phyloP scores from a whole-genome alignment of 768 basidiomycete genomes.

The Clavulina sp. region DNA sequence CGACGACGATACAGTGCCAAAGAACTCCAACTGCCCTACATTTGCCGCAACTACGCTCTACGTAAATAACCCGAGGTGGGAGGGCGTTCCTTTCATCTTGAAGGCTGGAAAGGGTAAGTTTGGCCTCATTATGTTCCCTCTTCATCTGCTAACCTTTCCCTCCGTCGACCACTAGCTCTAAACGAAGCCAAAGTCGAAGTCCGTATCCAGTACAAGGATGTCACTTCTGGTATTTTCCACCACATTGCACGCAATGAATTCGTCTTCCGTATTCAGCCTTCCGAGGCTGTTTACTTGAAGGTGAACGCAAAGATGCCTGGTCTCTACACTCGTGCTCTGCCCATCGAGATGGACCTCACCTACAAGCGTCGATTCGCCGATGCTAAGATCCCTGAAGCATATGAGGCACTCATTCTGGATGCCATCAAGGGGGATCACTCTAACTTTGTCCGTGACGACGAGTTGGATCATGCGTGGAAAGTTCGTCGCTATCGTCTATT shows the following conservation, averaged over 20 bases:
- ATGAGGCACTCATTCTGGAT: slow-evolving; percentile 89
- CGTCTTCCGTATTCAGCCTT: slow-evolving; percentile 92
- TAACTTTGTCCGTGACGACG: slow-evolving; percentile 96
- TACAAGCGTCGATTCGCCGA: slow-evolving; percentile 93
- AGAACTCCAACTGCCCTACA: slow-evolving; percentile 81
- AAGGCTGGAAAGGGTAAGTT: slow-evolving; percentile 89
- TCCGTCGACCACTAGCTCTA: slow-evolving; percentile 40
- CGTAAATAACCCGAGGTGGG: slow-evolving; percentile 95
- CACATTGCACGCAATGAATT: slow-evolving; percentile 93
- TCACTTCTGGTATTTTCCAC: slow-evolving; percentile 90
- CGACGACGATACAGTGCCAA: slow-evolving; percentile 91
- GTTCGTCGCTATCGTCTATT: slow-evolving; percentile 24
- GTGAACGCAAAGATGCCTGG: slow-evolving; percentile 92
- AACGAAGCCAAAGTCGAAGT: slow-evolving; percentile 99
- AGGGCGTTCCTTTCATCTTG: slow-evolving; percentile 95
- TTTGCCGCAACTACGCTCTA: slow-evolving; percentile 79
- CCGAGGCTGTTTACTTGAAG: slow-evolving; percentile 93
- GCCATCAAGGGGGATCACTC: slow-evolving; percentile 96
- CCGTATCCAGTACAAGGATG: slow-evolving; percentile 95
- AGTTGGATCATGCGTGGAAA: slow-evolving; percentile 97
- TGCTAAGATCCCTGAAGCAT: slow-evolving; percentile 86
- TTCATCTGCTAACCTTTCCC: neutral
- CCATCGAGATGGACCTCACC: slow-evolving; percentile 95
- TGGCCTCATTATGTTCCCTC: neutral
- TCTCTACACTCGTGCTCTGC: slow-evolving; percentile 72